Base-by-base conservation (phyloP, 2,329 filamentous ascomycete species). In the Cordyceps cicadae region DNA sequence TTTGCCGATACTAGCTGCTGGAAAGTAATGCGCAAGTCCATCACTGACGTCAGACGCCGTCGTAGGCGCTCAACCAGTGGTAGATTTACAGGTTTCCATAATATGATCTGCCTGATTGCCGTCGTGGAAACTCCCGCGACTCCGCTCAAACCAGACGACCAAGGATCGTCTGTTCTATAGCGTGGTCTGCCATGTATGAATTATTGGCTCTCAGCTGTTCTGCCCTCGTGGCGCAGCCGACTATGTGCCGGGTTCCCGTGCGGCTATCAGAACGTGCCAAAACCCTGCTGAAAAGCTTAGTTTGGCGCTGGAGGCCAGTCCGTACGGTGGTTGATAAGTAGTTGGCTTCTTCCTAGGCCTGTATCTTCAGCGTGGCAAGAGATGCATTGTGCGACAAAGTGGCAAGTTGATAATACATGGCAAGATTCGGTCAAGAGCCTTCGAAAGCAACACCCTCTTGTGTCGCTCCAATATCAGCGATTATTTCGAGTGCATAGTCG, bases 161-260 rank as follows among this genome's bases (percentile, higher is more conserved):
- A 39, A 19, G n/a, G 34, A 43, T 37, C 26, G 53, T 19, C 24
- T 37, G 56, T 34, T 24, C 37, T 48, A 32, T 32, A n/a, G 24
- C 15, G 15, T 49, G 3, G n/a, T 29, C 34, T 14, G 14, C 15
- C 5, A 45, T 2, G 9, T 37, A 17, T 12, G 19, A 57, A 21
- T 41, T 19, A 39, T 24, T 56, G 41, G 54, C 12, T 48, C 24
- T 48, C 54, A 48, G 53, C 53, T 45, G 15, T 54, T 54, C 53
- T 45, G 24, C 43, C 53, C 46, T 7, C 17, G 55, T 58, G 55
- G 55, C 55, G 46, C 37, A 58, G 12, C 39, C 17, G 19, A 41
- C 54, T 34, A 58, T 43, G 46, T 58, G 55, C 55, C 55, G 55
- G n/a, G 21, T 58, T 58, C 46, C 55, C 55, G 55, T 58, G 46